Evolutionary conservation across 1,284 basidiomycete species (phyloP), one percentile per base, ranked within the genome.

Genomic region (Amylostereum areolatum): DNA sequence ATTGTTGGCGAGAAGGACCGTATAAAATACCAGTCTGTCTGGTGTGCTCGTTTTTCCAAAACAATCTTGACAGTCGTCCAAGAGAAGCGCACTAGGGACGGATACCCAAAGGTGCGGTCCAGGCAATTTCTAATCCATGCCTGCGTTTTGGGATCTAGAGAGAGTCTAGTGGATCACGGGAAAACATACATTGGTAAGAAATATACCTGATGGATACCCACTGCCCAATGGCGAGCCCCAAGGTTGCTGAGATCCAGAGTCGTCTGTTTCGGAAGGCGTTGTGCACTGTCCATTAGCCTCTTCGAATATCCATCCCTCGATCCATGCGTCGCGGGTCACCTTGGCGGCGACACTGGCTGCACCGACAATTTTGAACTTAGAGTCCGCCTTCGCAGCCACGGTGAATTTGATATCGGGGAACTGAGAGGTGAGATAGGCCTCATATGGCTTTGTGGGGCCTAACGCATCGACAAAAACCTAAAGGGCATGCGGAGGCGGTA

Each of bases 301-400:
- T 61, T 88, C 83, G 55, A 81, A 90, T 28, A 72, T 58, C 96
- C 96, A 99, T 8, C 77, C 75, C 48, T 96, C 87, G 24, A 99
- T 75, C 68, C 92, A 94, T 4, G 86, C 80, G 62, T 99, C 96
- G 55, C 96, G 75, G 0, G 96, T 99, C 27, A 95, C 94, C 68
- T 99, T 99, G 4, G 96, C 96, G 4, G 94, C 91, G 31, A 99
- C 92, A 64, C 90, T 94, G 2, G 96, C 97, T 5, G 96, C 96
- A 24, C 93, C 90, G 49, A 99, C 97, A 54, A 99, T 94, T 59
- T 95, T 97, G 77, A 85, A 99, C 57, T 93, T 85, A 18, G 88
- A 88, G 65, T 99, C 96, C 11, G 96, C 96, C 69, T 99, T 98
- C 29, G 83, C 83, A 18, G 87, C 83, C 10, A 99, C 96, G 0